phyloP scores from a whole-genome alignment of 208 protist species.

The Acanthamoeba castellanii region DNA sequence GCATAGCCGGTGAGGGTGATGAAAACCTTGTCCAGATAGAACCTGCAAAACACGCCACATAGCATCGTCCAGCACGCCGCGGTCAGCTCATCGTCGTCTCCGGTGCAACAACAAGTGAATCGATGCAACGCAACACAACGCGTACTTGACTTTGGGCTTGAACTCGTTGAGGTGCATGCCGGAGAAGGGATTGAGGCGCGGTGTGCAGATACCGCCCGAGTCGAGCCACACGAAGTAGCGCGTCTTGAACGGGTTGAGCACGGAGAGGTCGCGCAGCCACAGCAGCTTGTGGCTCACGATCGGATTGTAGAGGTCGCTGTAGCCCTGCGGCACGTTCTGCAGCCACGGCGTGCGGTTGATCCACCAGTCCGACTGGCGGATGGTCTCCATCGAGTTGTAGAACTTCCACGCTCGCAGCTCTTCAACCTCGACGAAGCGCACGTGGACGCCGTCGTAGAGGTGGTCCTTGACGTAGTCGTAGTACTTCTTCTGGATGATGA shows the following conservation, averaged over 20 bases:
- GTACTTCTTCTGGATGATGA: slow-evolving; percentile 63
- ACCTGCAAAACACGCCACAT: not conserved
- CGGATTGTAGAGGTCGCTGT: slow-evolving; percentile 71
- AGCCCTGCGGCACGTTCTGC: slow-evolving; percentile 43
- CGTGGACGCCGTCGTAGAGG: slow-evolving; percentile 29
- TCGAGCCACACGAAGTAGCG: slow-evolving; percentile 65
- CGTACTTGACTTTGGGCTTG: slow-evolving; percentile 61
- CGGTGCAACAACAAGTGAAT: too few relatives aligned
- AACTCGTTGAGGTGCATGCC: slow-evolving; percentile 37
- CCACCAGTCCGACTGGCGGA: slow-evolving; percentile 36
- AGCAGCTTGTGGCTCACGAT: slow-evolving; percentile 61
- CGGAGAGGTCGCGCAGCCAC: slow-evolving; percentile 52
- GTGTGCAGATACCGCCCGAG: slow-evolving; percentile 57
- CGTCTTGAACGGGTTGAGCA: slow-evolving; percentile 71
- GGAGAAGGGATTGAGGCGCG: not conserved
- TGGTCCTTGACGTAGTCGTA: slow-evolving; percentile 13
- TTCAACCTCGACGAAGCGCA: slow-evolving; percentile 63
- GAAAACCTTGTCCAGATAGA: slow-evolving; percentile 61
- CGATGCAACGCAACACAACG: too few relatives aligned
- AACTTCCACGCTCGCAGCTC: slow-evolving; percentile 26
- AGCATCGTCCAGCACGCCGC: too few relatives aligned
- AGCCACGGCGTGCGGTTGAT: slow-evolving; percentile 24
- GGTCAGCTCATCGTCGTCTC: too few relatives aligned
- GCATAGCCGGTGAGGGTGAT: not conserved
- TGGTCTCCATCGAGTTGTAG: slow-evolving; percentile 10